These are phyloP conservation scores for Tuber magnatum DNA, from an alignment of 495 filamentous ascomycete species.

Conservation along the genomic window DNA sequence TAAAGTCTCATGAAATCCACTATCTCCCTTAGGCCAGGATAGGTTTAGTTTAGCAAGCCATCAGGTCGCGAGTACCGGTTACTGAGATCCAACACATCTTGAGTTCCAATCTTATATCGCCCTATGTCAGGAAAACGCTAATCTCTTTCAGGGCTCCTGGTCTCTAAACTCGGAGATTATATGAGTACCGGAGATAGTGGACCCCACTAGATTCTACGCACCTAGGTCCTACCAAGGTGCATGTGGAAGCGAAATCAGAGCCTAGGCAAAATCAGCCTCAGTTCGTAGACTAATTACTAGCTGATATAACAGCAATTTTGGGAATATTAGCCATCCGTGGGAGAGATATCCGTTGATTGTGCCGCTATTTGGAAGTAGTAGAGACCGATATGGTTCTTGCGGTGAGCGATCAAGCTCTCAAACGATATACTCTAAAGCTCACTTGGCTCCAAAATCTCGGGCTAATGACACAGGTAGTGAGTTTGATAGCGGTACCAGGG, in stretches of 20 bases:
- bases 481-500: neutral
- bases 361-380: neutral
- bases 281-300: neutral
- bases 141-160: too few species aligned
- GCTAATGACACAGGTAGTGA: neutral
- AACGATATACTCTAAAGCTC: neutral
- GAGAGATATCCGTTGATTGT: neutral
- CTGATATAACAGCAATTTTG: neutral
- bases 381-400: neutral
- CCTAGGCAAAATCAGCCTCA: neutral
- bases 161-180: too few species aligned
- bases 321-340: neutral
- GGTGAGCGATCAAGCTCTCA: neutral
- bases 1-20: too few species aligned
- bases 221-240: neutral
- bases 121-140: too few species aligned
- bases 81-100: too few species aligned
- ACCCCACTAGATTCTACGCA: too few species aligned
- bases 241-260: neutral
- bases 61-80: too few species aligned
- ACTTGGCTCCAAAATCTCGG: neutral
- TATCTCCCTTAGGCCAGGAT: too few species aligned
- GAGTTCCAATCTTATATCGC: too few species aligned
- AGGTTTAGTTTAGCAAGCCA: too few species aligned
- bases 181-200: too few species aligned